Percentiles rank a stretch among this genome's conserved stretches.
These are phyloP conservation scores for Pleurotus sapidus DNA, from an alignment of 768 basidiomycete genomes.

Conservation along the genomic window DNA sequence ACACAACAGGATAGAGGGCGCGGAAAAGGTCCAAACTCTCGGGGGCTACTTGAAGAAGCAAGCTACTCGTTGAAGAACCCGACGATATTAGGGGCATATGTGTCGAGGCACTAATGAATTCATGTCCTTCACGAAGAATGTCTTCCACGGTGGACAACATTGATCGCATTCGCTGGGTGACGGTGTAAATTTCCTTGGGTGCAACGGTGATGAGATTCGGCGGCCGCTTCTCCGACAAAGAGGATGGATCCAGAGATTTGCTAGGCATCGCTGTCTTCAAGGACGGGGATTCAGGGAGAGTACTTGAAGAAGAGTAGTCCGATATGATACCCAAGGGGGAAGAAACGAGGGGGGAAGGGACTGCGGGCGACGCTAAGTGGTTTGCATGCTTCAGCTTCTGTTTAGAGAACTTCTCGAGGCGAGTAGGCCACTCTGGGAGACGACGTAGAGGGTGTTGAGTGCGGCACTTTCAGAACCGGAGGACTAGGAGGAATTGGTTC, in stretches of 20 bases:
- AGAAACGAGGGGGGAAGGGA: constrained; percentile 1
- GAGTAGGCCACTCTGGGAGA: constrained; percentile 53
- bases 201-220: constrained; percentile 17
- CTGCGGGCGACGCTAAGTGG: constrained; percentile 18
- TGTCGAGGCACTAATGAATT: constrained; percentile 38
- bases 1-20: constrained; percentile 71
- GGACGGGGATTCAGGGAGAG: constrained; percentile 18
- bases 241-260: neutral
- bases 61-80: constrained; percentile 35
- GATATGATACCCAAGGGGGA: constrained; percentile 10
- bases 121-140: constrained; percentile 63
- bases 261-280: constrained; percentile 8
- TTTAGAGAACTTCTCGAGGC: constrained; percentile 55
- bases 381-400: constrained; percentile 37
- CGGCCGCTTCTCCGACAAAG: constrained; percentile 19
- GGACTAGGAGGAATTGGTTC: constrained; percentile 23
- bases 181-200: constrained; percentile 56
- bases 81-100: constrained; percentile 49
- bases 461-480: constrained; percentile 8
- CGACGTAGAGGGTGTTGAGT: constrained; percentile 19
- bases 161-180: constrained; percentile 54
- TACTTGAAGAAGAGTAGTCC: constrained; percentile 10
- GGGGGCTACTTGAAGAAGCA: constrained; percentile 59
- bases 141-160: constrained; percentile 58
- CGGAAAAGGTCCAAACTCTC: constrained; percentile 76